Evolutionary conservation across 2,329 filamentous ascomycete genomes (phyloP), one percentile per base, ranked within the genome.

Genomic region (Trichoderma citrinoviride): DNA sequence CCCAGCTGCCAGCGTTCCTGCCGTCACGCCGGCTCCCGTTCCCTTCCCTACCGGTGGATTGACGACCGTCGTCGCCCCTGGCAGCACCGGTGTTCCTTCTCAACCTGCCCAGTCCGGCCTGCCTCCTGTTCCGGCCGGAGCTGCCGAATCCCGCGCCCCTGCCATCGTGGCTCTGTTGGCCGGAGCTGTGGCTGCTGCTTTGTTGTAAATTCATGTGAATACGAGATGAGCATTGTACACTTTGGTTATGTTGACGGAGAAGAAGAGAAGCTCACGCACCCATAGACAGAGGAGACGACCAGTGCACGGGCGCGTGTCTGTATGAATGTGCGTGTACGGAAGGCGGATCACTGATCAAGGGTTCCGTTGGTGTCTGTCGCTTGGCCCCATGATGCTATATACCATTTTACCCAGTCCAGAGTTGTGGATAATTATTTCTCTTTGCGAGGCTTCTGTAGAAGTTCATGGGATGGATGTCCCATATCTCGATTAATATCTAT

Each of bases 111-210:
- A 46, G 23, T 58, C 64, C 33, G 61, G 47, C 23, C 66, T 68
- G 23, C 65, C 67, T 12, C 49, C 66, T 15, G 33, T 69, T 6
- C 67, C 70, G 4, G 67, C 66, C 14, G 70, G 67, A n/a, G 71
- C 67, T 37, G 67, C 66, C 17, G 61, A 41, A 19, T 63, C 67
- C 58, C 56, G 60, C 33, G 46, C 65, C 10, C 47, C 70, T 41
- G 64, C 68, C 40, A 43, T 70, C 50, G 64, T 67, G n/a, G 66
- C 67, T 37, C 21, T 71, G 15, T 53, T 65, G n/a, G 15, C 70
- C 33, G 70, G 65, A 41, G 69, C 63, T n/a, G 27, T 71, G 44
- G 67, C 68, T 53, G 65, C 68, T 40, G 67, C 57, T 64, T 66
- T 63, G 54, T 62, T 71, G 55, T 71, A 70, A 68, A 50, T 49